Evolutionary conservation across 441 rosid species (phyloP), one percentile per base, ranked within the genome.

Genomic region (Kokia cookei): DNA sequence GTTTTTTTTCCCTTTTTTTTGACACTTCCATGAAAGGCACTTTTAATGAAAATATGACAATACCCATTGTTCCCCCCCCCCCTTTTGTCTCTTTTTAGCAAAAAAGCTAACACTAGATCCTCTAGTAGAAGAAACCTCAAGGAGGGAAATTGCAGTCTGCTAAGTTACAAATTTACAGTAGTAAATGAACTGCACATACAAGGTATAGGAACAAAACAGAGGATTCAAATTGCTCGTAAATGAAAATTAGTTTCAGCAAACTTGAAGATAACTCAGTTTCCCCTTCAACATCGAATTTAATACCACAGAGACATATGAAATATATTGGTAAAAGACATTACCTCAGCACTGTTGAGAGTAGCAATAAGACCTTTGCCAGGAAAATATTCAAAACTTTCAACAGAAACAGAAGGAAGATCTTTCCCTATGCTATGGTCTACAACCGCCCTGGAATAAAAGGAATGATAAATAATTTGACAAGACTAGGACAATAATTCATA

Each of bases 301-400:
- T 51, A n/a, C 53, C 29, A 66, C 24, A 0, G 43, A 17, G 47
- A 69, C 48, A 69, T 27, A 32, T 32, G 47, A 51, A 48, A 50
- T 17, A 51, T n/a, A 14, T 17, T 17, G 32, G 60, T 2, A 51
- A 69, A 69, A 53, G 9, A 77, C 9, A 77, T 71, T 91, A 91
- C 96, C 98, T 95, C 83, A 57, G 71, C 75, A 81, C 88, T 82
- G 71, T 81, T 90, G 67, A 95, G 85, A 72, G 97, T 91, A 19
- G 99, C 99, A 63, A 76, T 83, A 72, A 95, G 99, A 80, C 98
- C 99, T 86, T 86, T 86, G 17, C 99, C 98, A 51, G 99, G 99
- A 82, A 91, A 90, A 76, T 84, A 95, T 76, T 93, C 97, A 79
- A 90, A 93, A 77, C 85, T 89, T 83, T 95, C 97, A 43, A 91